Evolutionary conservation across 805 yeast genomes (phyloP), one percentile per base, ranked within the genome.

Genomic region (Candida montana): DNA sequence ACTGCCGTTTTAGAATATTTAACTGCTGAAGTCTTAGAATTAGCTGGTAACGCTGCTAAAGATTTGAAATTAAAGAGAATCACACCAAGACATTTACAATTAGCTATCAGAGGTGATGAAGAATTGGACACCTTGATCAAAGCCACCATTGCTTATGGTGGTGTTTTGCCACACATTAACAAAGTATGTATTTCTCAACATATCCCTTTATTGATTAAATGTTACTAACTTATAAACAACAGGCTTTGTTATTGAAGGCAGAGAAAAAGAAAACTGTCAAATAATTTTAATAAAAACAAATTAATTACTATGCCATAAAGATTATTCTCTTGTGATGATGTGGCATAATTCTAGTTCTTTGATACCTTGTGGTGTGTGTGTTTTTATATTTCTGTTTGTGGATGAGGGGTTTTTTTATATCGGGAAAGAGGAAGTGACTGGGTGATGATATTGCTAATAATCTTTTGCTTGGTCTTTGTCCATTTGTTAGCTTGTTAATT

Each of bases 21-120:
- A 61, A 89, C 97, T 41, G 97, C 98, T 30, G 98, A 91, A 73
- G 95, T 91, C 38, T 76, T 91, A 58, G 98, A 91, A 72, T 81
- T 88, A 71, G 97, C 97, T 51, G 97, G 97, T 77, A 88, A 88
- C 72, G 96, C 96, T 54, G 96, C 97, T 49, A 86, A 95, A 77
- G 96, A 89, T 70, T 87, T 85, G 86, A 89, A 89, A 79, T 89
- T 90, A 79, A 81, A 95, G 63, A 90, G 97, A 83, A 89, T 89
- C 61, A 87, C 88, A 58, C 96, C 97, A 74, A 89, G 96, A 78
- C 96, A 90, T 72, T 79, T 90, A 70, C 96, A 89, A 72, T 78
- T 89, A 59, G 97, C 96, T 67, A 88, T 90, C 77, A 85, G 97
- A 79, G 89, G 89, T 64, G 96, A 90, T 77, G 96, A 90, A 72